Evolutionary conservation across 2,329 filamentous ascomycete genomes (phyloP).

Genomic region (Graphilbum fragrans): DNA sequence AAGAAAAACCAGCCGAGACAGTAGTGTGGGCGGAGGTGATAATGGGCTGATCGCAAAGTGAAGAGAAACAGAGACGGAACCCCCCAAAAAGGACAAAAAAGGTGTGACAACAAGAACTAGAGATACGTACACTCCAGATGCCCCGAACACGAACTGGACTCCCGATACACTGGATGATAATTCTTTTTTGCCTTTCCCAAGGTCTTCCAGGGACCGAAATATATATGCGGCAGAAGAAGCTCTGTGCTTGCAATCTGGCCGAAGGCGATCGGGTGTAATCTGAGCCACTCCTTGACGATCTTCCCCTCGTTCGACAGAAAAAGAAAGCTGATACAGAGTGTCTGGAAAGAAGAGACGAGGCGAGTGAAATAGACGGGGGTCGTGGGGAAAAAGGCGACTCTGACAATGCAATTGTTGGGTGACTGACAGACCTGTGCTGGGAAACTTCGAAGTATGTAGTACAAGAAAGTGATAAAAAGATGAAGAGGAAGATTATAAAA

Average conservation of each 20-base stretch:
- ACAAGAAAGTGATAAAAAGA: too few species aligned
- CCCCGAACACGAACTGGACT: constrained; percentile 12
- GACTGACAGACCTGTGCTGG: too few species aligned
- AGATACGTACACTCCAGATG: constrained; percentile 44
- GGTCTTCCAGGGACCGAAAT: too few species aligned
- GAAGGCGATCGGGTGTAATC: background rate
- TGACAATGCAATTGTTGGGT: too few species aligned
- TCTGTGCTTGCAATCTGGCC: constrained; percentile 45
- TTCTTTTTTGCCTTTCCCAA: constrained; percentile 17
- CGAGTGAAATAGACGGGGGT: background rate
- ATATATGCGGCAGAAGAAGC: constrained; percentile 41
- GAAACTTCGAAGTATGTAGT: too few species aligned
- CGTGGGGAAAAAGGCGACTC: too few species aligned
- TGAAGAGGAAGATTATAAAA: too few species aligned
- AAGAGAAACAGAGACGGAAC: constrained; percentile 9
- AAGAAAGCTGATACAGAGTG: background rate
- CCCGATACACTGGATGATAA: constrained; percentile 8
- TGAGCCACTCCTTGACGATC: background rate
- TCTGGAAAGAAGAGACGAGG: background rate
- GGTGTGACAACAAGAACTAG: constrained; percentile 22
- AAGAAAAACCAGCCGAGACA: constrained; percentile 8
- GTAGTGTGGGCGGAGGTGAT: too few species aligned
- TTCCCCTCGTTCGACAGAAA: background rate
- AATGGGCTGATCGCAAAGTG: too few species aligned
- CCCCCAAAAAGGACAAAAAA: constrained; percentile 10